Conservation (phyloP, 345 rosid genomes). For the Mallotus nudiflorus region DNA sequence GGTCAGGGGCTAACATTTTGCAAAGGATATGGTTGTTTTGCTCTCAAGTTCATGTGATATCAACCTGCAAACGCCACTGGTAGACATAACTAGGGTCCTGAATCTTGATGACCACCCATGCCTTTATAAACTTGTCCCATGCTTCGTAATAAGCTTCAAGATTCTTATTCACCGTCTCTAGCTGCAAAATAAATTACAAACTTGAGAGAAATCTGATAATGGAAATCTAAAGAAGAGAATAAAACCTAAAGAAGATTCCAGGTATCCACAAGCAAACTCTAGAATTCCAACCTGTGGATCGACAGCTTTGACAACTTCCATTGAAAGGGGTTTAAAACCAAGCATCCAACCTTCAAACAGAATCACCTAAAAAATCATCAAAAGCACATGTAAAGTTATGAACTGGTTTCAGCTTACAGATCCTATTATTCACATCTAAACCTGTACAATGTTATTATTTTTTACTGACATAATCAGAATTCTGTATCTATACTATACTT, state of each 20-base stretch:
- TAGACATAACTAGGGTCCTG: conserved; percentile 87
- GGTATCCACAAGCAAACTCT: background rate
- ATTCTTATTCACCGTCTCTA: conserved; percentile 73
- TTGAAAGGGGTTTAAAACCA: conserved; percentile 79
- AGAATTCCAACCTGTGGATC: conserved; percentile 72
- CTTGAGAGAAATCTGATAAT: background rate
- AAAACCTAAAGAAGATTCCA: background rate
- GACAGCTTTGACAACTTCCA: conserved; percentile 60
- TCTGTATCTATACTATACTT: too few relatives aligned
- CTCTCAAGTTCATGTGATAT: background rate
- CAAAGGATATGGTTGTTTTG: too few relatives aligned
- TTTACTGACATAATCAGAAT: background rate
- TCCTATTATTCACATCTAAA: background rate
- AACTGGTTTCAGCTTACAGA: too few relatives aligned
- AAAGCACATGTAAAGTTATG: background rate
- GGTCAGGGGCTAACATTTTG: background rate
- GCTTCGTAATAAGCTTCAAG: conserved; percentile 85
- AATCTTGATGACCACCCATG: conserved; percentile 89
- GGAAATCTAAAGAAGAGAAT: conserved; percentile 2
- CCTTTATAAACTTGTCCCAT: conserved; percentile 81
- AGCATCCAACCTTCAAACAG: conserved; percentile 99
- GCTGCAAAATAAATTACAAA: conserved; percentile 39
- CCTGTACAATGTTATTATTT: background rate
- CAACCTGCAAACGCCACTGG: conserved; percentile 95
- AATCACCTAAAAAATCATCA: conserved; percentile 55